Base-by-base conservation (phyloP, 177 flowering plant genomes). In the Vitis hybrid region DNA sequence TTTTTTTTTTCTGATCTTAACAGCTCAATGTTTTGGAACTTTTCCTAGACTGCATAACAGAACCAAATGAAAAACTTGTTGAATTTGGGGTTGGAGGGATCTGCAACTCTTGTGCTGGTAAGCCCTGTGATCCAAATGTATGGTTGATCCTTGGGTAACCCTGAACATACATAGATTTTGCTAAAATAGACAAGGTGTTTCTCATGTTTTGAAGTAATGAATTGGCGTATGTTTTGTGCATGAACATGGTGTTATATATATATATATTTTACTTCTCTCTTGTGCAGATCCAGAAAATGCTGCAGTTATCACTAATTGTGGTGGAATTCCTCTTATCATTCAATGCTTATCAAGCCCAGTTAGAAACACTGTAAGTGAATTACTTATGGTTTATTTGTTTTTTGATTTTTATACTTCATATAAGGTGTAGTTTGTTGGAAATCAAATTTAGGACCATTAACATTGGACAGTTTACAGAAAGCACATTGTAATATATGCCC, bases 11-110 rank as follows among this genome's bases (percentile, higher is more conserved):
- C 56, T 70, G 45, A 40, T 40, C 45, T 63, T 34, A 72, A 63
- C 90, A 94, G 93, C 94, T 93, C 74, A 94, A 94, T 81, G 93
- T 91, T 59, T 73, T 93, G 85, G 98, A 94, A 81, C 92, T 94
- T 66, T 94, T 94, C 77, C 76, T 94, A 6, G 98, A 93, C 83
- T 93, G 98, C 84, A 77, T 93, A 40, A 91, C 97, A 1, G 98
- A 94, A 82, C 93, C 90, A 66, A 89, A 90, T 77, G 98, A 92
- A 82, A 89, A 83, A 80, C 94, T 93, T 55, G 86, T 93, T 34
- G 98, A 93, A 81, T 93, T 91, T 81, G 97, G 94, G 5, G 63
- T 79, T 63, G 98, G 97, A 60, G 99, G 99, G 66, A 81, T 94
- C 66, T 94, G 96, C 79, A 94, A 94, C 75, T 77, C 92, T 65